Conservation (phyloP, 2,329 filamentous ascomycete species). For the Beauveria rudraprayagi region DNA sequence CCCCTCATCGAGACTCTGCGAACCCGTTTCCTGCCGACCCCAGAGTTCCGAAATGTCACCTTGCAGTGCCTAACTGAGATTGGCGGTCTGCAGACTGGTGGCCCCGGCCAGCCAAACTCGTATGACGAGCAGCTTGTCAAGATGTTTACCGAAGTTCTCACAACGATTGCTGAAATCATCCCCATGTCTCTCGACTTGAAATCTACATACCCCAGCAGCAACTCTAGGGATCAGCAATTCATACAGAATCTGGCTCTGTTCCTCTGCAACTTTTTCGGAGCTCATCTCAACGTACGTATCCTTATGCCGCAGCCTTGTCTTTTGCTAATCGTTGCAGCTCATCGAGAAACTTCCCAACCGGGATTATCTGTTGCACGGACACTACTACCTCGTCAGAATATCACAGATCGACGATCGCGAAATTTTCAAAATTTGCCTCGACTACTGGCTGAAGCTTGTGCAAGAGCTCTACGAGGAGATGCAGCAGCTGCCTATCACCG, state of each 20-base stretch:
- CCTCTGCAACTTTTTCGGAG: conserved; percentile 92
- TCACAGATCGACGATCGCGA: conserved; percentile 98
- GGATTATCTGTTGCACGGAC: conserved; percentile 89
- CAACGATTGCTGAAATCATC: conserved; percentile 87
- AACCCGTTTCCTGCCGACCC: conserved; percentile 83
- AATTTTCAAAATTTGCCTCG: conserved; percentile 98
- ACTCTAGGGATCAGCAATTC: conserved; percentile 91
- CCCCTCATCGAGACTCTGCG: conserved; percentile 90
- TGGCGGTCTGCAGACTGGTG: conserved; percentile 80
- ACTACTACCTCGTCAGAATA: conserved; percentile 97
- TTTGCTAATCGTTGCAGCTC: conserved; percentile 42
- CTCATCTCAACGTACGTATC: conserved; percentile 67
- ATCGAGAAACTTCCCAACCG: conserved; percentile 94
- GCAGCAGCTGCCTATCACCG: conserved; percentile 89
- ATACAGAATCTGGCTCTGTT: conserved; percentile 95
- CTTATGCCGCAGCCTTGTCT: neutral
- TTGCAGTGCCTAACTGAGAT: conserved; percentile 97
- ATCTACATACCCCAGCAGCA: conserved; percentile 82
- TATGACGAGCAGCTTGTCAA: conserved; percentile 95
- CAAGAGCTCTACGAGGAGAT: conserved; percentile 98
- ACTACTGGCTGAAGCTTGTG: conserved; percentile 98
- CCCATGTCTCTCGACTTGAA: conserved; percentile 86
- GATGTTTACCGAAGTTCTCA: conserved; percentile 97
- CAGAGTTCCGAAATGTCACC: conserved; percentile 94
- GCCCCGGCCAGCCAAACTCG: conserved; percentile 54